phyloP scores from a whole-genome alignment of 495 filamentous ascomycete species.

The Lasiosphaeris hirsuta region DNA sequence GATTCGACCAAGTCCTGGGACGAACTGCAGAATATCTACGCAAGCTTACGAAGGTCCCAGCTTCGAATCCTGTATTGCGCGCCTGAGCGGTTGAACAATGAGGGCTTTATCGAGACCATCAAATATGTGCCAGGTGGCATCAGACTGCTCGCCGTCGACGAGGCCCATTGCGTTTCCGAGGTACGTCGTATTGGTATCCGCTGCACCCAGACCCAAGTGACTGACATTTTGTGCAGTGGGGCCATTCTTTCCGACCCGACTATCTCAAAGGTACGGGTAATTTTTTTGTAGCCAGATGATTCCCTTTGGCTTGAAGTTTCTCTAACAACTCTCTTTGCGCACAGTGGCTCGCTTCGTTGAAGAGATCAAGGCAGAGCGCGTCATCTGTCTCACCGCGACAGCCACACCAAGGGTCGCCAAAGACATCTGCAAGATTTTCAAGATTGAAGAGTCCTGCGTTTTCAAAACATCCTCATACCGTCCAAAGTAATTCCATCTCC shows the following conservation, averaged over 20 bases:
- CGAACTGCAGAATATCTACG: constrained; percentile 41
- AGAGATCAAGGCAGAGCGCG: constrained; percentile 55
- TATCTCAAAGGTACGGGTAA: constrained; percentile 44
- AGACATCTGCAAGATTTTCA: constrained; percentile 52
- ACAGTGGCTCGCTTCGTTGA: constrained; percentile 53
- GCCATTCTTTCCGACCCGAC: constrained; percentile 56
- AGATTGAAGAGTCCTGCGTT: constrained; percentile 42
- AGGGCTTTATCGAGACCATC: constrained; percentile 53
- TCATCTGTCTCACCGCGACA: constrained; percentile 57
- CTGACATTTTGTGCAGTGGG: constrained; percentile 41
- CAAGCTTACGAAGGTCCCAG: constrained; percentile 39
- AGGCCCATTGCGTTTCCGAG: constrained; percentile 58
- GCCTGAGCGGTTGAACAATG: constrained; percentile 57
- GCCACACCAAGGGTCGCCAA: constrained; percentile 52
- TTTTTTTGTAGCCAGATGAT: too few relatives aligned
- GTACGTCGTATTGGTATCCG: neutral
- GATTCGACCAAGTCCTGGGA: constrained; percentile 52
- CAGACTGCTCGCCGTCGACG: constrained; percentile 55
- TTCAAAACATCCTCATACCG: constrained; percentile 58
- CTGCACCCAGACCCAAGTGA: neutral
- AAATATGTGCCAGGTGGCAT: constrained; percentile 49
- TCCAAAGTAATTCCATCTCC: constrained; percentile 34
- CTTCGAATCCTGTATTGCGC: constrained; percentile 56
- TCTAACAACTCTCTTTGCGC: neutral
- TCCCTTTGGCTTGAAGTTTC: neutral